A percentile compares a stretch with the other conserved stretches of the same genome.
Conservation (phyloP, 2,329 filamentous ascomycete species). For the Ascochyta fabae region DNA sequence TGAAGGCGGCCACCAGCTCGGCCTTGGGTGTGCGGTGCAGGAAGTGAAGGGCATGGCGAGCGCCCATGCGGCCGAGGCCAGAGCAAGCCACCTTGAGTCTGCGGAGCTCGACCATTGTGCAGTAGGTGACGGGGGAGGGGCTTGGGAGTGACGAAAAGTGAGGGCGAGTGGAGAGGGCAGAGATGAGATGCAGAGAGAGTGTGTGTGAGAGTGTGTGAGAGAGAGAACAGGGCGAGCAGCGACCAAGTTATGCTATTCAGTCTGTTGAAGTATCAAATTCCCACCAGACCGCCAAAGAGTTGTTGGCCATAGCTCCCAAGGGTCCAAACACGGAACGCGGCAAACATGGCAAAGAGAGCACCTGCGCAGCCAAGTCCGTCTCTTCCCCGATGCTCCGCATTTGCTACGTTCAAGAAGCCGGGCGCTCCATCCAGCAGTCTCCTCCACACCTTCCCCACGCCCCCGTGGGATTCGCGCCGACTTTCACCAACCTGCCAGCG, state of each 20-base stretch:
- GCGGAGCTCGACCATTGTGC: slow-evolving; percentile 45
- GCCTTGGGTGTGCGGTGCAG: slow-evolving; percentile 55
- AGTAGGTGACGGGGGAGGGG: too few species aligned
- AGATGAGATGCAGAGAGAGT: neutral
- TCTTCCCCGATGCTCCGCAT: neutral
- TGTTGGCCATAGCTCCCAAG: slow-evolving; percentile 31
- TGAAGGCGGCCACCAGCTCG: slow-evolving; percentile 57
- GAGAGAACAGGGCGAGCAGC: neutral
- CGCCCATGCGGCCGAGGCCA: slow-evolving; percentile 59
- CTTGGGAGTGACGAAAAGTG: too few species aligned
- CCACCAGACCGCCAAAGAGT: slow-evolving; percentile 8
- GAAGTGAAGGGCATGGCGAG: slow-evolving; percentile 57
- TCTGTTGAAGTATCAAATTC: neutral
- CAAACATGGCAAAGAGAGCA: neutral
- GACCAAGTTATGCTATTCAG: slow-evolving; percentile 3
- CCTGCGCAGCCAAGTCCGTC: neutral
- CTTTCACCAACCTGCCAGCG: neutral
- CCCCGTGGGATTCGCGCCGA: neutral
- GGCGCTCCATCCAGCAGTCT: neutral
- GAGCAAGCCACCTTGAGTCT: slow-evolving; percentile 55
- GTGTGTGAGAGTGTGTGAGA: too few species aligned
- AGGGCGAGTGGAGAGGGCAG: neutral
- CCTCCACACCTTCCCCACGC: neutral
- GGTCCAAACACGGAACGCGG: neutral
- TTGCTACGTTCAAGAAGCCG: slow-evolving; percentile 6